Evolutionary conservation across 108 stramenopile genomes (phyloP).

Genomic region (Skeletonema costatum): DNA sequence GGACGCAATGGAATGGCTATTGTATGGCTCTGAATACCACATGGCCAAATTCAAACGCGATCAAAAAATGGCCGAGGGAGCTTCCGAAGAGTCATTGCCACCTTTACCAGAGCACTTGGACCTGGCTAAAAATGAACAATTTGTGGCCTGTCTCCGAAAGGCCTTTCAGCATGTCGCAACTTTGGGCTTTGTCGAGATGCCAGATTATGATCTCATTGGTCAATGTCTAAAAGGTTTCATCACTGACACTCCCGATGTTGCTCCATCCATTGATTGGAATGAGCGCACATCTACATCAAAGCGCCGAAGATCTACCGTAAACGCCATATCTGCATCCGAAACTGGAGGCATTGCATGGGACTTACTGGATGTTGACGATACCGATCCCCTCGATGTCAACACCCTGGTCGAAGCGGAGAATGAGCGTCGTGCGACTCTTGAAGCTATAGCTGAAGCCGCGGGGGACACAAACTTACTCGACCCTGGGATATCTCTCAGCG

Average conservation of each 20-base stretch:
- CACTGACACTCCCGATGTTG: conserved; percentile 23
- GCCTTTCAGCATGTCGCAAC: conserved; percentile 73
- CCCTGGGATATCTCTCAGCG: conserved; percentile 34
- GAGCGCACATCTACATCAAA: conserved; percentile 35
- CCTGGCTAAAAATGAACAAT: conserved; percentile 59
- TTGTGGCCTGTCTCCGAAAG: conserved; percentile 59
- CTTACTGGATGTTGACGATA: conserved; percentile 39
- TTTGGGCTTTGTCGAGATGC: conserved; percentile 67
- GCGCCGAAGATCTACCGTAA: conserved; percentile 15
- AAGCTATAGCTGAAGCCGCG: conserved; percentile 46
- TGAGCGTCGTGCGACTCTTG: conserved; percentile 46
- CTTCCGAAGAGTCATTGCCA: conserved; percentile 23
- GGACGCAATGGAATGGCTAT: conserved; percentile 60
- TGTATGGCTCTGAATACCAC: conserved; percentile 83
- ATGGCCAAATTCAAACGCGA: conserved; percentile 54
- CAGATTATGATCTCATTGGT: conserved; percentile 77
- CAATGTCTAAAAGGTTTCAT: conserved; percentile 70
- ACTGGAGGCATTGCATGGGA: conserved; percentile 39
- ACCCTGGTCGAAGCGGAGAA: conserved; percentile 48
- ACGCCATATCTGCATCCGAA: conserved; percentile 13
- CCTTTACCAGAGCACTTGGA: conserved; percentile 61
- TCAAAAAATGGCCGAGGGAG: conserved; percentile 27
- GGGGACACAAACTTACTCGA: conserved; percentile 32
- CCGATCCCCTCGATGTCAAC: conserved; percentile 37
- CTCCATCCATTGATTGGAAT: conserved; percentile 48